Evolutionary conservation across 169 alveolate species (phyloP).

Genomic region (Sarcocystis neurona): DNA sequence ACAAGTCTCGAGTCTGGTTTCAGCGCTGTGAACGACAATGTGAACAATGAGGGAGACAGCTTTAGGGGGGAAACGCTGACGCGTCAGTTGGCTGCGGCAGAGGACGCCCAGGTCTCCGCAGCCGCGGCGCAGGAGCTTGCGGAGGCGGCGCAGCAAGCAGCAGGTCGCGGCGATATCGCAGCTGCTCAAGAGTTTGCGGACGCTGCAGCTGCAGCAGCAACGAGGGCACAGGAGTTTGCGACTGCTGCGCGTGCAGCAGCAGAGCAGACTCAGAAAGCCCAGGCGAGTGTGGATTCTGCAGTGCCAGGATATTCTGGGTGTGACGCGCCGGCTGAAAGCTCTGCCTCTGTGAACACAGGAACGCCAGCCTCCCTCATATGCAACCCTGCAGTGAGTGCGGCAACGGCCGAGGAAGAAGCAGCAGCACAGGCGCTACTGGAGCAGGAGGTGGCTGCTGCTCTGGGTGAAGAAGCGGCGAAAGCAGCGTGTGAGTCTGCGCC

Average conservation of each 20-base stretch:
- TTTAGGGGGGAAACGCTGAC: too few relatives aligned
- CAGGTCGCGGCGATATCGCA: slow-evolving; percentile 5
- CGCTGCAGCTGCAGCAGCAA: slow-evolving; percentile 42
- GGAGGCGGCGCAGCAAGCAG: slow-evolving; percentile 28
- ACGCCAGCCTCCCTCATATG: too few relatives aligned
- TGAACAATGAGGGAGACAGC: too few relatives aligned
- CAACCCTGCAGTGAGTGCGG: not conserved
- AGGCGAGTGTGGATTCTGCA: not conserved
- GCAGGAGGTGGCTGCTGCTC: not conserved
- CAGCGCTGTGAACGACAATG: too few relatives aligned
- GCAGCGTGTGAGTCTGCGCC: too few relatives aligned
- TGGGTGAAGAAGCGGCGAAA: not conserved
- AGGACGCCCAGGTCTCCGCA: slow-evolving; percentile 20
- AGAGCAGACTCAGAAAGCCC: not conserved
- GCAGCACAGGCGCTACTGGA: not conserved
- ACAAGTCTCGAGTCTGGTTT: too few relatives aligned
- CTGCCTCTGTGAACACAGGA: too few relatives aligned
- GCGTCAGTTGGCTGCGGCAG: too few relatives aligned
- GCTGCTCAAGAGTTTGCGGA: slow-evolving; percentile 22
- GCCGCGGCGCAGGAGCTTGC: slow-evolving; percentile 42
- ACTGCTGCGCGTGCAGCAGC: slow-evolving; percentile 23
- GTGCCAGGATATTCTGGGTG: too few relatives aligned
- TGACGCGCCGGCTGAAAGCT: too few relatives aligned
- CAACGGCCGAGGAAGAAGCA: not conserved
- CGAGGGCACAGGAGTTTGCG: slow-evolving; percentile 15